Conservation (phyloP, 1,284 basidiomycete species). For the Irpex lacteus region DNA sequence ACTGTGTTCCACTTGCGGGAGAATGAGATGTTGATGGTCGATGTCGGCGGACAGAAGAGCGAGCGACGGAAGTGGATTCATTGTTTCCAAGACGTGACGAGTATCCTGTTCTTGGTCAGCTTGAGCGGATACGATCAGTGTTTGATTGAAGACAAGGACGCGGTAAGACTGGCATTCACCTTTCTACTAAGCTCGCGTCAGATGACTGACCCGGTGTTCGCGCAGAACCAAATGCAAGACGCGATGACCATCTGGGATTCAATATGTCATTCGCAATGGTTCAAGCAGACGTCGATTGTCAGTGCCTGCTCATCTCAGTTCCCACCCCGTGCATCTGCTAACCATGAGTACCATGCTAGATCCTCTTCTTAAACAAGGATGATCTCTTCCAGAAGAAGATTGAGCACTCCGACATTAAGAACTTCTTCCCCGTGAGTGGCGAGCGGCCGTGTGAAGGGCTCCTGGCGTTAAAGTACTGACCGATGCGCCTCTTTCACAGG, state of each 20-base stretch:
- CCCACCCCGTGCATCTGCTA: not conserved
- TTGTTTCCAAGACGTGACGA: constrained; percentile 84
- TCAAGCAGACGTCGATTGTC: constrained; percentile 87
- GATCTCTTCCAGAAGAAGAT: constrained; percentile 89
- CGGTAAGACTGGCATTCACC: constrained; percentile 48
- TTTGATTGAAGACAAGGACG: constrained; percentile 90
- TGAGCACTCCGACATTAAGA: constrained; percentile 75
- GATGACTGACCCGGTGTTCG: constrained; percentile 1
- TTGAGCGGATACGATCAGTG: constrained; percentile 91
- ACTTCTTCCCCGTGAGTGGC: constrained; percentile 75
- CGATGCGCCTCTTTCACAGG: constrained; percentile 39
- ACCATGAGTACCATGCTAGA: constrained; percentile 43
- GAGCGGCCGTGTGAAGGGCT: not conserved
- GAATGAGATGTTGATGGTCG: constrained; percentile 84
- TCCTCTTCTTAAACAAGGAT: constrained; percentile 89
- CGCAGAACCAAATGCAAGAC: constrained; percentile 93
- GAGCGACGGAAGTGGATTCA: constrained; percentile 90
- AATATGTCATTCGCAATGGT: constrained; percentile 92
- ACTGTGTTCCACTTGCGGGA: constrained; percentile 78
- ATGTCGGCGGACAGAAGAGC: constrained; percentile 89
- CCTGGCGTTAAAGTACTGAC: constrained; percentile 7
- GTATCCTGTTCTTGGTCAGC: constrained; percentile 84
- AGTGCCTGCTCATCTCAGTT: constrained; percentile 25
- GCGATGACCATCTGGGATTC: constrained; percentile 95
- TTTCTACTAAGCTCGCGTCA: constrained; percentile 4